phyloP scores from a whole-genome alignment of 1,284 basidiomycete species.

The Cerrena zonata region DNA sequence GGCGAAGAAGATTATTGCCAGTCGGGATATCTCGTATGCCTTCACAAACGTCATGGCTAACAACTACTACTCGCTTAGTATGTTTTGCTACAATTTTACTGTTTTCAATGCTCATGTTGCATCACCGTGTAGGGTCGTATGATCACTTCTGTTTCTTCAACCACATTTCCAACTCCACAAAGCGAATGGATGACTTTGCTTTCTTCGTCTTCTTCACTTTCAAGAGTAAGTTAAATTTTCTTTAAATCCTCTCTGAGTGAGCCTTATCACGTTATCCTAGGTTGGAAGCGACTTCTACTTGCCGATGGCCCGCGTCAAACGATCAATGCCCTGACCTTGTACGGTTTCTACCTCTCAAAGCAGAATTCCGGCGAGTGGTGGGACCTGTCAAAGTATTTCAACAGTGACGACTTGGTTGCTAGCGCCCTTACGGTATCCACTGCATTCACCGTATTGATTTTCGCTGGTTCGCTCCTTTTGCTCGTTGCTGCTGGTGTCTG shows the following conservation, averaged over 20 bases:
- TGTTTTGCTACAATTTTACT: slow-evolving; percentile 26
- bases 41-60: slow-evolving; percentile 98
- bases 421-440: slow-evolving; percentile 82
- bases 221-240: slow-evolving; percentile 69
- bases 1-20: slow-evolving; percentile 86
- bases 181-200: slow-evolving; percentile 93
- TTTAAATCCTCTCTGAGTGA: slow-evolving; percentile 7
- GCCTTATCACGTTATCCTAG: slow-evolving; percentile 40
- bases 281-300: slow-evolving; percentile 90
- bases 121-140: slow-evolving; percentile 67
- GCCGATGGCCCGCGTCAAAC: slow-evolving; percentile 97
- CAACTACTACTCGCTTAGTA: slow-evolving; percentile 88
- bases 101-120: neutral
- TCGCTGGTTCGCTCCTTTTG: slow-evolving; percentile 76
- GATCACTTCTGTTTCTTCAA: slow-evolving; percentile 98
- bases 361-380: slow-evolving; percentile 64
- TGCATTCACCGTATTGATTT: slow-evolving; percentile 86
- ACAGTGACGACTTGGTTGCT: slow-evolving; percentile 66
- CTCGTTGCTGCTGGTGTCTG: slow-evolving; percentile 80
- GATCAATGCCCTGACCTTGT: slow-evolving; percentile 92
- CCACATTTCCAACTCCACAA: slow-evolving; percentile 92
- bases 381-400: slow-evolving; percentile 64
- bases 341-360: slow-evolving; percentile 82
- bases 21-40: slow-evolving; percentile 92
- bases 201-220: slow-evolving; percentile 99